Evolutionary conservation across 208 protist genomes (phyloP).

Genomic region (Acanthamoeba royreba): DNA sequence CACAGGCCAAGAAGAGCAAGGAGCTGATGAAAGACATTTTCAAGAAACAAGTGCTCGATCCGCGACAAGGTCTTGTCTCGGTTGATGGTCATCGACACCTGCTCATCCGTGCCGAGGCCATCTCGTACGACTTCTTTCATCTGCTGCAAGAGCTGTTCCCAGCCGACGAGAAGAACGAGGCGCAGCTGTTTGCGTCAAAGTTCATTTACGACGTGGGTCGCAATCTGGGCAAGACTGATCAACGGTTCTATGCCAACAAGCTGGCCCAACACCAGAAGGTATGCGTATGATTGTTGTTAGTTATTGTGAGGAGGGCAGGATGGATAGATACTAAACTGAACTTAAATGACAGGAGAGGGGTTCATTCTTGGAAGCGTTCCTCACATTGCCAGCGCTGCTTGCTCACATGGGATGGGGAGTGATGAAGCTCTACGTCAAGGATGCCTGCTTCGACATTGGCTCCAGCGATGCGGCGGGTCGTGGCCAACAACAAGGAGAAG

Average conservation of each 20-base stretch:
- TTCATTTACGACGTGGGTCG: background rate
- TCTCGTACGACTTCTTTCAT: slow-evolving; percentile 24
- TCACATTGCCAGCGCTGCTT: background rate
- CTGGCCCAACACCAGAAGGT: too few relatives aligned
- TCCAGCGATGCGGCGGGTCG: too few relatives aligned
- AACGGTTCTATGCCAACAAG: background rate
- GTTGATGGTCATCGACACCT: background rate
- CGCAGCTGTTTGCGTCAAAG: background rate
- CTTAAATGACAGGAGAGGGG: background rate
- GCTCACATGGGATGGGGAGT: background rate
- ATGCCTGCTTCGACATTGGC: background rate
- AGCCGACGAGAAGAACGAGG: background rate
- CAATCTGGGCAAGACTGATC: background rate
- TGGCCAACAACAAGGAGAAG: too few relatives aligned
- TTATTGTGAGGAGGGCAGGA: too few relatives aligned
- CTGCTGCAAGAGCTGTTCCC: background rate
- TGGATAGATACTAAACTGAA: too few relatives aligned
- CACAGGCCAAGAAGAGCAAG: background rate
- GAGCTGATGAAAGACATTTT: background rate
- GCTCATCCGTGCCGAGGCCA: background rate
- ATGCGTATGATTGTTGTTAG: too few relatives aligned
- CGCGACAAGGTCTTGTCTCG: background rate
- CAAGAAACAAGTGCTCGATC: background rate
- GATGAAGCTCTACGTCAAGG: background rate
- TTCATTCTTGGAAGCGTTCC: background rate